Conservation (phyloP, 2,329 filamentous ascomycete genomes). For the Fusarium burgessii region DNA sequence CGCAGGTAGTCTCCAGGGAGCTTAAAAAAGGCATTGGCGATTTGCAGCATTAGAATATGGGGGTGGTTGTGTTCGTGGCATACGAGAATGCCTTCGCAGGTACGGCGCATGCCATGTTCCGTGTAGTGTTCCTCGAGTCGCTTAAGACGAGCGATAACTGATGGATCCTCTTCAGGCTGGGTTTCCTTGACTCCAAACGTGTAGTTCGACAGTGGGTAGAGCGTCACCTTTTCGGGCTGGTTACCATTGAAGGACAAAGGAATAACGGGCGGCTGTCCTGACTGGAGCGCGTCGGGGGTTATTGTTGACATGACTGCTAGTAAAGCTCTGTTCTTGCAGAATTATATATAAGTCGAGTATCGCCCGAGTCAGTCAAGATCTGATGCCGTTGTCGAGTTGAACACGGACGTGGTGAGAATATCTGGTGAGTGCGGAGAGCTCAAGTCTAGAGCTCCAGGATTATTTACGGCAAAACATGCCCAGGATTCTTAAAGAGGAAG, state of each 20-base stretch:
- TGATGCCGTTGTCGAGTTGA: background rate
- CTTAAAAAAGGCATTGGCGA: slow-evolving; percentile 99
- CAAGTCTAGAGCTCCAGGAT: slow-evolving; percentile 21
- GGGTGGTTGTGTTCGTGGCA: slow-evolving; percentile 99
- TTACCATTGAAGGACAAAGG: slow-evolving; percentile 88
- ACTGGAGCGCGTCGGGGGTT: slow-evolving; percentile 79
- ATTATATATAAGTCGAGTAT: background rate
- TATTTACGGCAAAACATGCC: slow-evolving; percentile 33
- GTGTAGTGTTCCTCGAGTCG: slow-evolving; percentile 96
- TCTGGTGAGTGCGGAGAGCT: slow-evolving; percentile 14
- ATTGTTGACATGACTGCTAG: slow-evolving; percentile 79
- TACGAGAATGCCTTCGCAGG: slow-evolving; percentile 95
- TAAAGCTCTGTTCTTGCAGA: background rate
- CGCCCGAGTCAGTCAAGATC: background rate
- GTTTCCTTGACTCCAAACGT: slow-evolving; percentile 99
- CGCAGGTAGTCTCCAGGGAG: slow-evolving; percentile 95
- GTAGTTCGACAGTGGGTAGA: slow-evolving; percentile 98
- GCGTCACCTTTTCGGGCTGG: slow-evolving; percentile 88
- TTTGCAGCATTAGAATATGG: slow-evolving; percentile 98
- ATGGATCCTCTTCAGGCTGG: slow-evolving; percentile 97
- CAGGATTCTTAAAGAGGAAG: slow-evolving; percentile 5
- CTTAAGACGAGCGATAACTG: slow-evolving; percentile 90
- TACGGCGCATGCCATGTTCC: slow-evolving; percentile 93
- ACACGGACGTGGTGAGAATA: slow-evolving; percentile 16
- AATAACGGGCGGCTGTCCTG: slow-evolving; percentile 80